Evolutionary conservation across 805 yeast species (phyloP).

Genomic region (Phaffomyces antillensis): DNA sequence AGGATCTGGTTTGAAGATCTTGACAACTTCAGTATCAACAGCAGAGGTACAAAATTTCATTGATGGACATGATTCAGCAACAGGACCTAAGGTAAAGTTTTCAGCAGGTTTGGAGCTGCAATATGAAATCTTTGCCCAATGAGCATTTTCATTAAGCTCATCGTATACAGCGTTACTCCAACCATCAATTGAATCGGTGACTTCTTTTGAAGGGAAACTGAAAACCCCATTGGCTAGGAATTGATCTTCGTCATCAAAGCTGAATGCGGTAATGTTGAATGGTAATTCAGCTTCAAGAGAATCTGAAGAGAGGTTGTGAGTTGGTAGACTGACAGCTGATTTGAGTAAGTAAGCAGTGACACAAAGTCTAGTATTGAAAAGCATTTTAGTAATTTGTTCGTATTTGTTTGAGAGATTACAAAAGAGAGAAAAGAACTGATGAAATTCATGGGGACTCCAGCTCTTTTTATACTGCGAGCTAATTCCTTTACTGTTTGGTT

Average conservation of each 20-base stretch:
- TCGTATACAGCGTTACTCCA: constrained; percentile 9
- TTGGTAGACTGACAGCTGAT: no score
- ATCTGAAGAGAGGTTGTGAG: no score
- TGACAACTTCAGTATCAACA: neutral
- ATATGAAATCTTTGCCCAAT: constrained; percentile 16
- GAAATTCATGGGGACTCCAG: no score
- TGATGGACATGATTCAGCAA: constrained; percentile 11
- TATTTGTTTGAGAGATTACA: no score
- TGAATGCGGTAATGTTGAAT: neutral
- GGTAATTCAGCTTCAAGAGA: no score
- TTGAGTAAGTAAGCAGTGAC: no score
- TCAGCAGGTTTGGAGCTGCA: constrained; percentile 9
- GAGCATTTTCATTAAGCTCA: constrained; percentile 9
- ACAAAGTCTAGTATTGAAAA: no score
- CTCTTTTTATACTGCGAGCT: no score
- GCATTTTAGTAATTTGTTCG: no score
- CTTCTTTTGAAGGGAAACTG: neutral
- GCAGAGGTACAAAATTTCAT: constrained; percentile 5
- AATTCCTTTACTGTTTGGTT: no score
- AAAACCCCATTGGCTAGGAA: neutral
- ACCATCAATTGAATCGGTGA: neutral
- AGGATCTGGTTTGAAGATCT: neutral
- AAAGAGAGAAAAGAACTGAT: no score
- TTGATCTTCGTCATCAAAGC: neutral
- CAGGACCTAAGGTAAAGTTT: constrained; percentile 6